These are phyloP conservation scores for Trichoderma gracile DNA, from an alignment of 2,329 filamentous ascomycete genomes.

Conservation along the genomic window DNA sequence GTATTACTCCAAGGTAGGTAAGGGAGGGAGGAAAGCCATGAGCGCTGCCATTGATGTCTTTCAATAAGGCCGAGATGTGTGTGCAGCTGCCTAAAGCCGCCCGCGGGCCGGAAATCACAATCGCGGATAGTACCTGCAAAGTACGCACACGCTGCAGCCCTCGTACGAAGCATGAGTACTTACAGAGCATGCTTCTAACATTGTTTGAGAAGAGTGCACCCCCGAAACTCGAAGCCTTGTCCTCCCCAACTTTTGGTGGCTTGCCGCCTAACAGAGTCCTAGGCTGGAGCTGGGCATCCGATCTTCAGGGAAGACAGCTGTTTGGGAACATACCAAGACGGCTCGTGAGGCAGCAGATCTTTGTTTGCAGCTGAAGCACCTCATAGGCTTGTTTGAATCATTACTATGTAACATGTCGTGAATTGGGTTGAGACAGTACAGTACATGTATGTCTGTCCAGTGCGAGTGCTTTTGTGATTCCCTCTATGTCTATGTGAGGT, in stretches of 20 bases:
- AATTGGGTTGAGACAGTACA: no score
- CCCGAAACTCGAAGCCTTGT: no score
- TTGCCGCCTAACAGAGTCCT: slow-evolving; percentile 1
- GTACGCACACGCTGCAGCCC: neutral
- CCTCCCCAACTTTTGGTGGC: neutral
- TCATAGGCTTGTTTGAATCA: neutral
- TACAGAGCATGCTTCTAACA: neutral
- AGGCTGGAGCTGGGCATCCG: neutral
- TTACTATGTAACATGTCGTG: no score
- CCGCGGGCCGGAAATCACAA: neutral
- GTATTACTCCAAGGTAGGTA: neutral
- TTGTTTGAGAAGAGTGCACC: no score
- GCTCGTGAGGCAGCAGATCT: neutral
- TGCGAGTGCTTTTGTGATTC: neutral
- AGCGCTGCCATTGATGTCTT: slow-evolving; percentile 14
- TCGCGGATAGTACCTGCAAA: neutral
- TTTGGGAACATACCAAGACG: no score
- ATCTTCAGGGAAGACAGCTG: slow-evolving; percentile 10
- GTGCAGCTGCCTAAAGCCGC: slow-evolving; percentile 17
- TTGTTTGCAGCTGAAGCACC: neutral
- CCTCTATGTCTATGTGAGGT: neutral
- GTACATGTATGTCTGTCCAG: no score
- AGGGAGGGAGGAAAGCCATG: neutral
- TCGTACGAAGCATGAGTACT: no score
- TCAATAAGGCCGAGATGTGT: slow-evolving; percentile 22